Base-by-base conservation (phyloP, 768 basidiomycete genomes). In the Tulasnella sp. region DNA sequence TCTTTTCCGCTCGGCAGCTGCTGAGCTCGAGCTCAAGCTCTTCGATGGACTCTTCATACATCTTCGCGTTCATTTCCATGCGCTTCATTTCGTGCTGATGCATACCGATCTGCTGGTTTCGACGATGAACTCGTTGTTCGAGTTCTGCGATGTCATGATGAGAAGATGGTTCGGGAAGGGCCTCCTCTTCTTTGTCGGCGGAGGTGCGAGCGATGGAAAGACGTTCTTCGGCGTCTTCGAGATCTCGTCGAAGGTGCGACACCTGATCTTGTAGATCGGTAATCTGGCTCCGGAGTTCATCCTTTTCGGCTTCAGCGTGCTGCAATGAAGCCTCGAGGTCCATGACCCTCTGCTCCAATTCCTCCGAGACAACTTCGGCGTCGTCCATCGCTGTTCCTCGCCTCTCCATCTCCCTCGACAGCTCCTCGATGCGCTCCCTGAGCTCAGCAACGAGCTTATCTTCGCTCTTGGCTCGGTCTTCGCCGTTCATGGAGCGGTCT, bases 51-150 rank as follows among this genome's bases (percentile, higher is more conserved):
- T 95, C 94, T 84, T 96, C 94, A 79, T 93, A 91, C 46, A 95
- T 86, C 79, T 88, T 88, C 76, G 93, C 84, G 82, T 96, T 96
- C 79, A 91, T 91, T 85, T 94, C 94, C 50, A 95, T 86, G 48
- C 93, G 90, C 82, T 89, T 89, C 82, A 93, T 93, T 81, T 95
- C 94, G 82, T 95, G 93, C 81, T 94, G 94, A 79, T 93, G 92
- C 76, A 93, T 88, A 16, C 91, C 92, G 82, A 95, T 91, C 84
- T 93, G 93, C 82, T 94, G 91, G 4, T 91, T 93, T 54, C 91
- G 88, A 72, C 93, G 87, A 81, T 89, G 82, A 40, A 95, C 89
- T 11, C 93, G 90, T 18, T 84, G 86, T 82, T 95, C 92, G 40
- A 94, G 90, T 16, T 31, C 16, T 37, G 31, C 64, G 64, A 69